phyloP scores from a whole-genome alignment of 257 asterid species.

The Solanum dulcamara region DNA sequence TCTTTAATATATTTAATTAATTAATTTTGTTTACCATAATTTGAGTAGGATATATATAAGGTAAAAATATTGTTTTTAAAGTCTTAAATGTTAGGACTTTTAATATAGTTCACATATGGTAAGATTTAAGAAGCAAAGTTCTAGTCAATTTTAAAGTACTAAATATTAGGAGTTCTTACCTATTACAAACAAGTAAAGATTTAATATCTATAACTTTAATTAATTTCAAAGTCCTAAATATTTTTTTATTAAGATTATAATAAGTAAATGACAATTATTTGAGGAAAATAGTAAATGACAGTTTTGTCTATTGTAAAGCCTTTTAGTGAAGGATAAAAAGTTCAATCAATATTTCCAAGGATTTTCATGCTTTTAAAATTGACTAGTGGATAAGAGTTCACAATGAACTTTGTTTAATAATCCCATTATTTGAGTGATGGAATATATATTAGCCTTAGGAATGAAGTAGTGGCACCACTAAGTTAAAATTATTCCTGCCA shows the following conservation, averaged over 20 bases:
- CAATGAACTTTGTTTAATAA: no score
- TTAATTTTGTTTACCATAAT: neutral
- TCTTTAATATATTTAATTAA: no score
- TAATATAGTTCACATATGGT: neutral
- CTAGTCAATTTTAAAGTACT: neutral
- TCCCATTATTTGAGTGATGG: no score
- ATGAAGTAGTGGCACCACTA: no score
- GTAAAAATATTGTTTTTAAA: neutral
- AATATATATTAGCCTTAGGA: no score
- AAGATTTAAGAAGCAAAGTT: neutral
- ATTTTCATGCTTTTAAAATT: no score
- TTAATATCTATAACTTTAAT: neutral
- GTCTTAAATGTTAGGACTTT: neutral
- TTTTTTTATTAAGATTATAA: neutral
- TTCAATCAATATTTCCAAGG: no score
- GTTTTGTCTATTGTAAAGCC: neutral
- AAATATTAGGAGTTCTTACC: neutral
- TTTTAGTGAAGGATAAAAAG: neutral
- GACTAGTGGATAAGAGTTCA: no score
- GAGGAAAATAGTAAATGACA: neutral
- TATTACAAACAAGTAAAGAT: neutral
- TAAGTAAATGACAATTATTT: neutral
- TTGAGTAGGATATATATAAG: neutral
- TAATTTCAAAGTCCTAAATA: neutral
- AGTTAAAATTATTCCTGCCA: no score